Base-by-base conservation (phyloP, 495 filamentous ascomycete species). In the Penicillium herquei region DNA sequence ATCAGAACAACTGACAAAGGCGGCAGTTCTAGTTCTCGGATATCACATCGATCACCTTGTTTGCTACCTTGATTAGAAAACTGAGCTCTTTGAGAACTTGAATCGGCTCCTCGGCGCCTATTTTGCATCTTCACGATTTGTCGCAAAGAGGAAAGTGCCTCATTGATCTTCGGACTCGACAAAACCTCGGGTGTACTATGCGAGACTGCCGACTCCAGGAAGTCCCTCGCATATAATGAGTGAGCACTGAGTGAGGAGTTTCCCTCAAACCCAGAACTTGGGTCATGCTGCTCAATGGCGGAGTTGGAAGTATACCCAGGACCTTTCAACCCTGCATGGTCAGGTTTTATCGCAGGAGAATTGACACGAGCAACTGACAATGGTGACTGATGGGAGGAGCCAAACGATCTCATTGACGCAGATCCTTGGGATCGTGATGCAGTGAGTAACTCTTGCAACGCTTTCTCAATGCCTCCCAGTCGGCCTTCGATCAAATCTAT, bases 401-500 rank as follows among this genome's bases (percentile, higher is more conserved):
- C 55, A 30, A 47, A 57, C n/a, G 49, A 30, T 21, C 49, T 64
- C 6, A 46, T 9, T 0, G 46, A 39, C 18, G 17, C 18, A 0
- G 52, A 37, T n/a, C n/a, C 31, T 11, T 57, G 52, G 6, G 35
- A 49, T 14, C 55, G 54, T 6, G 60, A 57, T 43, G 55, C 48
- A 7, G 49, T 50, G 12, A 67, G 62, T 2, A 76, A 49, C 37
- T 75, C 69, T 18, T 70, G 73, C 1, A 88, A 72, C 52, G 81
- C 71, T 17, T 70, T 52, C 35, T 77, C 86, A 51, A 89, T 88
- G 39, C 74, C 72, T 3, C 73, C 78, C 7, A 89, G 77, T 5
- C 85, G 83, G 41, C 81, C 72, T 58, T 85, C 84, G 48, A 89
- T 86, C 31, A 78, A 66, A 59, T 88, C 85, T 44, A 89, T 86